phyloP scores from a whole-genome alignment of 306 rosid species.

The Cicer bijugum region DNA sequence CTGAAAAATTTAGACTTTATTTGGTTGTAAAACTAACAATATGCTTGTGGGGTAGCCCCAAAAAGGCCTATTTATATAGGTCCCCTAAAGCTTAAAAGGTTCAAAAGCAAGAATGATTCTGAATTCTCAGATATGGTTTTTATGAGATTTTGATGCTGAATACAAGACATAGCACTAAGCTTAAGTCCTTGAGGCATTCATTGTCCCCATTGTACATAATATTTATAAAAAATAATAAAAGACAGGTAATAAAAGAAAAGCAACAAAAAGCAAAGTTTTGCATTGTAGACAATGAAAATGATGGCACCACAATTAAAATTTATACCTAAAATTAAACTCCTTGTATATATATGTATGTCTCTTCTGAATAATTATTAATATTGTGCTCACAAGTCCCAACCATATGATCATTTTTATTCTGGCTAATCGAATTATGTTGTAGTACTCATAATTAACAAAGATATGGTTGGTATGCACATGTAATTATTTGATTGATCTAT shows the following conservation, averaged over 20 bases:
- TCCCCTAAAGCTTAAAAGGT: conserved; percentile 50
- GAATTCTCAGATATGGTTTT: conserved; percentile 54
- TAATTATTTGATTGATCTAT: conserved; percentile 17
- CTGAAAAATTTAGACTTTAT: conserved; percentile 43
- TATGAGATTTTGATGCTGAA: conserved; percentile 75
- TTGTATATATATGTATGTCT: conserved; percentile 4
- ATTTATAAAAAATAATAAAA: conserved; percentile 35
- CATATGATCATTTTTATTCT: conserved; percentile 42
- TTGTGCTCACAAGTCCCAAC: conserved; percentile 57
- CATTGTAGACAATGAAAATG: conserved; percentile 35
- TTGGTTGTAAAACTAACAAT: conserved; percentile 50
- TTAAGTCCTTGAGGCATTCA: conserved; percentile 57
- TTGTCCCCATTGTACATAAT: conserved; percentile 55
- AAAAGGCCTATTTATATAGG: conserved; percentile 51
- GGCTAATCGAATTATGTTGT: conserved; percentile 8
- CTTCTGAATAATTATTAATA: conserved; percentile 40
- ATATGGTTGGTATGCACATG: conserved; percentile 30
- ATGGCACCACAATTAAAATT: conserved; percentile 33
- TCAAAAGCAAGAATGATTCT: conserved; percentile 82
- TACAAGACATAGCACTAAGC: conserved; percentile 68
- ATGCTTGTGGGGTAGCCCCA: conserved; percentile 65
- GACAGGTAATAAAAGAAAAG: conserved; percentile 46
- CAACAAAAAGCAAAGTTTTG: conserved; percentile 44
- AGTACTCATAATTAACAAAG: conserved; percentile 4
- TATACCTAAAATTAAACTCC: conserved; percentile 5